Evolutionary conservation across 2,329 filamentous ascomycete genomes (phyloP), one percentile per base, ranked within the genome.

Genomic region (Domatiomyces globalis): DNA sequence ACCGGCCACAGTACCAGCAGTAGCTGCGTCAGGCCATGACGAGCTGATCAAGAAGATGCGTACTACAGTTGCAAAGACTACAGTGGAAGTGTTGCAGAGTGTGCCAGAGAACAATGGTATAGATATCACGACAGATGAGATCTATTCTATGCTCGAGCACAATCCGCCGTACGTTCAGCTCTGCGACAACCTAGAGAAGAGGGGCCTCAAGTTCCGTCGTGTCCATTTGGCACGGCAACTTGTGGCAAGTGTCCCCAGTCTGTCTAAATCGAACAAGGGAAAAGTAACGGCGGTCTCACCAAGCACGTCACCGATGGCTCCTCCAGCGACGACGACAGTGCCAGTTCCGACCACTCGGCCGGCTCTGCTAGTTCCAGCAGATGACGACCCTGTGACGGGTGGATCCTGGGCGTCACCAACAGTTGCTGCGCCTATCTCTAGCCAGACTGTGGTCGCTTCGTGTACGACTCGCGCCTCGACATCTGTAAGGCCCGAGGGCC

Each of bases 91-190:
- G 60, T 65, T 81, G 5, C 68, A 68, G 43, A 57, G 57, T 10
- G 59, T 66, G 20, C 63, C 67, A 2, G 65, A 65, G 19, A 79
- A 79, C 55, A 54, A 58, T 2, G 58, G 58, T 18, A 71, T 68
- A 43, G 57, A 59, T 5, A 61, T 75, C 6, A 62, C 64, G 8
- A 51, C 66, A 7, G 62, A 68, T 8, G 63, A 70, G 18, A 65
- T 80, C 8, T 61, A 71, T 19, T 61, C 60, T 1, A 67, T 79
- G 39, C 65, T 81, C 7, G 67, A 77, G 48, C 60, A 64, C 6
- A 78, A 79, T 56, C 76, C 76, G 1, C 75, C 70, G 2, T 80
- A 80, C 55, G 70, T 73, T 53, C 69, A 75, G 48, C 63, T 80
- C 2, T 81, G 78, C 58, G 70, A 75, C 53, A 66, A 68, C 45